Evolutionary conservation across 495 filamentous ascomycete species (phyloP), one percentile per base, ranked within the genome.

Genomic region (Xylaria telfairii): DNA sequence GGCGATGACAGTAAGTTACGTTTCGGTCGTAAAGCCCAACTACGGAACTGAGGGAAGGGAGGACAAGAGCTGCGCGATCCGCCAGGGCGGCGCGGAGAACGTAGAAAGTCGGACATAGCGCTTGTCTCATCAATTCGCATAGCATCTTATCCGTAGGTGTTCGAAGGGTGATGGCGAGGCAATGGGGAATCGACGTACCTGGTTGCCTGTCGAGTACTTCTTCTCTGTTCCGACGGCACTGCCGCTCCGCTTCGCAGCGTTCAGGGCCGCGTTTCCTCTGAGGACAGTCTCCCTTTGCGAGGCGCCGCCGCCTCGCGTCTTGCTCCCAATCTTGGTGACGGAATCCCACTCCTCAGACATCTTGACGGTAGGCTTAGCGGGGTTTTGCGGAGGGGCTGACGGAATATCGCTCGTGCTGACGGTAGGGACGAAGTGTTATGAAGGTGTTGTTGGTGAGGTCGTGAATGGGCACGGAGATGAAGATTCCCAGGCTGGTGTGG

Each of bases 251-350:
- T 92, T 91, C 21, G 96, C 96, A 67, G 95, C 94, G 83, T 99
- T 99, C 73, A 96, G 81, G 51, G 95, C 95, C 47, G 90, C 87
- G 80, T 92, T 92, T 77, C 96, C 93, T 82, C 91, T 89, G 78
- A 98, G 86, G 74, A 96, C 93, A 4, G 91, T 96, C 86, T 97
- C 93, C 72, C 92, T 92, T 57, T 87, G 78, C 57, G 83, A 85
- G 39, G 81, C 84, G 72, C 88, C 92, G 51, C 88, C 82, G 53
- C 88, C 83, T 74, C 87, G 87, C 76, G 87, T 84, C 83, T 92
- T 95, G 86, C 87, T 91, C 74, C 96, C 96, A 78, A 99, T 99
- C 88, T 93, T 97, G 79, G 94, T 96, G 73, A 92, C 91, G 72
- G 85, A 81, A 75, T 97, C 92, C 95, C 95, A 97, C 74, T 96